Conservation (phyloP, 306 rosid species). For the Vigna mungo region DNA sequence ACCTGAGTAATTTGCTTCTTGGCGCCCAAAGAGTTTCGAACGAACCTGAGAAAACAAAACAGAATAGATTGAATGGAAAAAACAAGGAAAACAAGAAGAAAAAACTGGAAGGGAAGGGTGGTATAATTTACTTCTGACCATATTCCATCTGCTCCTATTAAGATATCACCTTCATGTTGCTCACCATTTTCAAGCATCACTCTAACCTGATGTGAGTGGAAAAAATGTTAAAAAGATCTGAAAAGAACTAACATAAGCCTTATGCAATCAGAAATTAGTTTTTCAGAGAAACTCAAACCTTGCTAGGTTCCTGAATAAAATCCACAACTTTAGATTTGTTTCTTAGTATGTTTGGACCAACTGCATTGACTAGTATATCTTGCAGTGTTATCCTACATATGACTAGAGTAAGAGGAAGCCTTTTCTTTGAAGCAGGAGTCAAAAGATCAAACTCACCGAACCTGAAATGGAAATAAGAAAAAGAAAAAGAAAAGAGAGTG, state of each 20-base stretch:
- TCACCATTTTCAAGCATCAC: slow-evolving; percentile 55
- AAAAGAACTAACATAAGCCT: neutral
- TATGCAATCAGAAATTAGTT: neutral
- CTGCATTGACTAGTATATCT: slow-evolving; percentile 56
- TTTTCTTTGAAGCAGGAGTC: slow-evolving; percentile 53
- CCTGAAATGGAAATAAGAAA: slow-evolving; percentile 34
- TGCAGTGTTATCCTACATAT: slow-evolving; percentile 58
- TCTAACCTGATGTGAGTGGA: slow-evolving; percentile 44
- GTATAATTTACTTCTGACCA: slow-evolving; percentile 56
- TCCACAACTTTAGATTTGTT: slow-evolving; percentile 60
- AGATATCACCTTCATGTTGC: slow-evolving; percentile 52
- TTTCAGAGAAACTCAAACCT: slow-evolving; percentile 43
- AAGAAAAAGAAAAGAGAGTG: neutral
- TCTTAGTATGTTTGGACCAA: slow-evolving; percentile 52
- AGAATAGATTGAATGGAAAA: slow-evolving; percentile 18
- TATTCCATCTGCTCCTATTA: slow-evolving; percentile 63
- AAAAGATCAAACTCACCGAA: slow-evolving; percentile 51
- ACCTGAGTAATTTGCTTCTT: slow-evolving; percentile 54
- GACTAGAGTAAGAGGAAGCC: slow-evolving; percentile 52
- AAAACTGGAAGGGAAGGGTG: slow-evolving; percentile 42
- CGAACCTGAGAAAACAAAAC: slow-evolving; percentile 50
- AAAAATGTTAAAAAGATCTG: slow-evolving; percentile 14
- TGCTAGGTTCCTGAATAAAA: slow-evolving; percentile 46
- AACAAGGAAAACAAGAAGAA: neutral
- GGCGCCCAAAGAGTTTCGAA: slow-evolving; percentile 51